A percentile compares a stretch with the other conserved stretches of the same genome.
phyloP scores from a whole-genome alignment of 345 rosid genomes.

The Orychophragmus violaceus region DNA sequence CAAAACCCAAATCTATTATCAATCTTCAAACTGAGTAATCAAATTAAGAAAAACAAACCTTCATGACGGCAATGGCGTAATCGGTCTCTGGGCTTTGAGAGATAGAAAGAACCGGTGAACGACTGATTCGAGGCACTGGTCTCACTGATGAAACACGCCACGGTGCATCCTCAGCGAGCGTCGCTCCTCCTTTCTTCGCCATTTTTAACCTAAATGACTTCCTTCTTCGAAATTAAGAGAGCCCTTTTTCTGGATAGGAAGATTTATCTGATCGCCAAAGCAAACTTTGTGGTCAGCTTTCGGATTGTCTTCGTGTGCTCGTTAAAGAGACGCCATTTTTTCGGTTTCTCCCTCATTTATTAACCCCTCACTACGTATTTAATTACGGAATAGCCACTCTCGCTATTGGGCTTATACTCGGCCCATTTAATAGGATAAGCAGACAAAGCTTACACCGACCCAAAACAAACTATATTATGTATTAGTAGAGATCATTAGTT shows the following conservation, averaged over 20 bases:
- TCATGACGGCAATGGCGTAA: slow-evolving; percentile 65
- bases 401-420: background rate
- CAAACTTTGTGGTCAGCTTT: slow-evolving; percentile 29
- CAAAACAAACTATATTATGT: too few species aligned
- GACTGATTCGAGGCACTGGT: slow-evolving; percentile 70
- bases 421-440: background rate
- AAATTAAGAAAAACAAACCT: slow-evolving; percentile 29
- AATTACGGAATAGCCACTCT: slow-evolving; percentile 8
- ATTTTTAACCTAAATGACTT: slow-evolving; percentile 12
- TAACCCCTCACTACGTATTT: background rate
- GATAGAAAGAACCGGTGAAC: slow-evolving; percentile 55
- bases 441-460: too few species aligned
- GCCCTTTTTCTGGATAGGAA: slow-evolving; percentile 13
- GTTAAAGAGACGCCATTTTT: slow-evolving; percentile 4
- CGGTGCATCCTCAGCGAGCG: slow-evolving; percentile 70
- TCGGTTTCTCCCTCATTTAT: slow-evolving; percentile 9
- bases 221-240: background rate
- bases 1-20: background rate
- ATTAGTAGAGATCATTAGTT: too few species aligned
- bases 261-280: slow-evolving; percentile 13
- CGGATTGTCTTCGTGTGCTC: slow-evolving; percentile 30
- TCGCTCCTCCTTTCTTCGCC: slow-evolving; percentile 58
- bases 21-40: background rate
- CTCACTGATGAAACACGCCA: slow-evolving; percentile 67
- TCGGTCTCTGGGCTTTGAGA: slow-evolving; percentile 43